Conservation (phyloP, 2,329 filamentous ascomycete species). For the Trichoderma asperellum region DNA sequence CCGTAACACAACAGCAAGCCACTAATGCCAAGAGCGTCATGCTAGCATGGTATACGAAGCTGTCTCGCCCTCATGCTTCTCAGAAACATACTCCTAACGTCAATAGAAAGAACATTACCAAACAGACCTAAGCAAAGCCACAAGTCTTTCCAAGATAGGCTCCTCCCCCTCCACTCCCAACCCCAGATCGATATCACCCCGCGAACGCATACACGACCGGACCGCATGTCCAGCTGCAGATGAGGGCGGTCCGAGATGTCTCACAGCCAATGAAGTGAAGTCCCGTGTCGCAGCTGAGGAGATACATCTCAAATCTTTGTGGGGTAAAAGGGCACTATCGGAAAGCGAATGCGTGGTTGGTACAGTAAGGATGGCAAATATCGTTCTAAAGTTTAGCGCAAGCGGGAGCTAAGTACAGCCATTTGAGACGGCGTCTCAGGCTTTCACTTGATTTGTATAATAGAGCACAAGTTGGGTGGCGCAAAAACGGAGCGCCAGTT, state of each 20-base stretch:
- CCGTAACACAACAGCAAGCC: slow-evolving; percentile 1
- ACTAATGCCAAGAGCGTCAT: background rate
- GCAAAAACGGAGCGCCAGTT: background rate
- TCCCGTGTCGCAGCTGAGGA: background rate
- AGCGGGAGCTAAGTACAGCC: slow-evolving; percentile 6
- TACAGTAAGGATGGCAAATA: background rate
- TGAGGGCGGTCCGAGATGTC: slow-evolving; percentile 4
- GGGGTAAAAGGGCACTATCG: background rate
- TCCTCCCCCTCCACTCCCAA: background rate
- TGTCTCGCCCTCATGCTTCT: background rate
- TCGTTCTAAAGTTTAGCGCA: background rate
- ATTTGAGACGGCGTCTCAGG: background rate
- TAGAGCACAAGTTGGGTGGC: background rate
- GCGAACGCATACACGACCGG: background rate
- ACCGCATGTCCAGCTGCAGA: background rate
- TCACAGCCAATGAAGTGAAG: background rate
- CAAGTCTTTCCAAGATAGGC: background rate
- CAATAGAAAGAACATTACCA: background rate
- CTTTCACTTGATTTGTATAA: slow-evolving; percentile 12
- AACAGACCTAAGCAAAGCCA: background rate
- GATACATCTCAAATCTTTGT: background rate
- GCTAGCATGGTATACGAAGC: background rate
- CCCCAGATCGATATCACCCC: slow-evolving; percentile 7
- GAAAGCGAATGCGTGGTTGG: background rate
- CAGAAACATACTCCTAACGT: background rate